Conservation (phyloP, 129 eudicot genomes). For the Ambrosia trifida region DNA sequence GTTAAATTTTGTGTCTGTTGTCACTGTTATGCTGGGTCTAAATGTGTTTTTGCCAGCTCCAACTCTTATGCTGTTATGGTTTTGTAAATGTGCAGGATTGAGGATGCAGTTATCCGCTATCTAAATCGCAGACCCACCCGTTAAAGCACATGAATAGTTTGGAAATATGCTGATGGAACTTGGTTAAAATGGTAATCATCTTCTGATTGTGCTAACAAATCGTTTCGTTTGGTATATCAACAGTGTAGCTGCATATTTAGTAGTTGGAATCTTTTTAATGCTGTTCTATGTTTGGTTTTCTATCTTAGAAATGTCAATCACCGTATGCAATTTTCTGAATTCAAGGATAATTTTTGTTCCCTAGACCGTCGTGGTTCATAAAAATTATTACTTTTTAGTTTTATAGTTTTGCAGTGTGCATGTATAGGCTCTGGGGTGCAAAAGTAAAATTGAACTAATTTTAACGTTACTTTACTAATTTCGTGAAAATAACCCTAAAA, state of each 20-base stretch:
- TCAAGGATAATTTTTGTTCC: not conserved
- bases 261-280: constrained; percentile 14
- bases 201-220: constrained; percentile 15
- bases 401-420: too few species aligned
- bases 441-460: too few species aligned
- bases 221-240: constrained; percentile 8
- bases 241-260: constrained; percentile 23
- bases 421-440: too few species aligned
- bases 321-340: constrained; percentile 14
- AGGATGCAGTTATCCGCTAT: constrained; percentile 93
- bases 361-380: not conserved
- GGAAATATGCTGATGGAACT: constrained; percentile 12
- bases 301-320: not conserved
- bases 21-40: not conserved
- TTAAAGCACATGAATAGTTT: constrained; percentile 54
- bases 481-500: too few species aligned
- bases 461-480: too few species aligned
- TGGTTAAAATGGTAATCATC: constrained; percentile 12
- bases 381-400: too few species aligned
- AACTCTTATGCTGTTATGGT: not conserved
- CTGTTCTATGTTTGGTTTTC: constrained; percentile 13
- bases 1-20: not conserved
- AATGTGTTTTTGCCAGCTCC: not conserved
- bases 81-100: constrained; percentile 61
- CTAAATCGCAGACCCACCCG: constrained; percentile 70